phyloP scores from a whole-genome alignment of 306 rosid genomes.

The Lathyrus sativus region DNA sequence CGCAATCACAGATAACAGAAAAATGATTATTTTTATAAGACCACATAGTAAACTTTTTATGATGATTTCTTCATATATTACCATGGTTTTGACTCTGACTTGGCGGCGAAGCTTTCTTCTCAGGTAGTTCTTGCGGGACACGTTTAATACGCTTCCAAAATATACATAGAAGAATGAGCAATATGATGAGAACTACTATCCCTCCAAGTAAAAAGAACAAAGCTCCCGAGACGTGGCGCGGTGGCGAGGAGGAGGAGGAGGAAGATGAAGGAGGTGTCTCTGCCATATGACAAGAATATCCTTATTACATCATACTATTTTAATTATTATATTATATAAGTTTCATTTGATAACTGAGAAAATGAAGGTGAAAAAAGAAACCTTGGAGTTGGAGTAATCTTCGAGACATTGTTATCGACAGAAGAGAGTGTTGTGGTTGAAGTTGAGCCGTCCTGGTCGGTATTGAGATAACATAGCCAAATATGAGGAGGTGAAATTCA shows the following conservation, averaged over 20 bases:
- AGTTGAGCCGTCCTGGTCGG: constrained; percentile 18
- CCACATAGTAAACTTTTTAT: constrained; percentile 8
- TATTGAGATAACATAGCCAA: constrained; percentile 29
- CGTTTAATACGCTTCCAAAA: constrained; percentile 54
- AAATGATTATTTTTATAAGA: constrained; percentile 24
- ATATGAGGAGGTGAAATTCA: constrained; percentile 23
- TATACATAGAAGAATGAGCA: constrained; percentile 52
- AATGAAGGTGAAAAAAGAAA: constrained; percentile 22
- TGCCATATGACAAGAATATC: constrained; percentile 29
- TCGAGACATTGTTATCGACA: constrained; percentile 44
- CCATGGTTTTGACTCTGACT: constrained; percentile 42
- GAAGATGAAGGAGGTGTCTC: constrained; percentile 43
- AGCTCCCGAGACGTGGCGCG: constrained; percentile 20
- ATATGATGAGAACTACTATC: constrained; percentile 46
- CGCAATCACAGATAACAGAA: constrained; percentile 41
- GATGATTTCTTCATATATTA: constrained; percentile 27
- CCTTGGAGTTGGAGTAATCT: constrained; percentile 55
- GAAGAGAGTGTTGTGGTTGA: constrained; percentile 26
- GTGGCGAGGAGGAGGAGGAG: constrained; percentile 25
- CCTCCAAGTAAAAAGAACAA: constrained; percentile 75
- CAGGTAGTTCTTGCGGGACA: constrained; percentile 25
- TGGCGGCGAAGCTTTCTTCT: constrained; percentile 27
- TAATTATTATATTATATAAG: no score
- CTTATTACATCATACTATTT: neutral
- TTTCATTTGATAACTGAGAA: neutral